Base-by-base conservation (phyloP, 495 filamentous ascomycete species). In the Glonium stellatum region DNA sequence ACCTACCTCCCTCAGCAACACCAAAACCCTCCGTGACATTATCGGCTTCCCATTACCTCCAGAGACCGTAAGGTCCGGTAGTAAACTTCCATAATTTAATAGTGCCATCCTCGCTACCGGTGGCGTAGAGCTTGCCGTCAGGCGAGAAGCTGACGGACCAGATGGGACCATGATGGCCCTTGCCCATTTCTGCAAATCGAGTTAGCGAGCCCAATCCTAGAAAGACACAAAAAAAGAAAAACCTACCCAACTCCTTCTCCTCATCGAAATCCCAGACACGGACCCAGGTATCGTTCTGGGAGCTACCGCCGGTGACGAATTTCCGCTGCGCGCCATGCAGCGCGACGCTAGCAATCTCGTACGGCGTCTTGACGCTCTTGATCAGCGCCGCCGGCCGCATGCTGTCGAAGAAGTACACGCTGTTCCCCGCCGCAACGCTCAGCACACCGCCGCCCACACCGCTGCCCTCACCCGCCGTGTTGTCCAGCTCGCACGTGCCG, bases 121-220 rank as follows among this genome's bases (percentile, higher is more conserved):
- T 97, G 8, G 90, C 92, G 71, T 96, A 98, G 12, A 97, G 74
- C 71, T 92, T 96, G 27, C 90, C 91, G 72, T 97, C 92, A 0
- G 93, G 93, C 10, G 89, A 92, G 75, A 97, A 97, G 55, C 84
- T 85, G 54, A 95, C 82, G 19, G 88, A 93, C 95, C 93, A 97
- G 58, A 97, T 92, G 10, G 92, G 92, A 12, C 95, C 93, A 70
- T 98, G 93, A 69, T 97, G 95, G 21, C 93, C 95, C 73, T 96
- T 97, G 78, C 95, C 90, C 19, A 93, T 84, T 66, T 98, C 92
- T 80, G 54, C 49, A 70, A 4, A 69, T 35, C 34, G 52, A 0
- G 15, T 34, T 37, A 58, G 78, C 69, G 76, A 69, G 48, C 59
- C 34, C 9, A 39, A 36, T 23, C 6, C 2, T n/a, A 39, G 39